Conservation (phyloP, 2,329 filamentous ascomycete species). For the Stagonosporopsis cucurbitacearum region DNA sequence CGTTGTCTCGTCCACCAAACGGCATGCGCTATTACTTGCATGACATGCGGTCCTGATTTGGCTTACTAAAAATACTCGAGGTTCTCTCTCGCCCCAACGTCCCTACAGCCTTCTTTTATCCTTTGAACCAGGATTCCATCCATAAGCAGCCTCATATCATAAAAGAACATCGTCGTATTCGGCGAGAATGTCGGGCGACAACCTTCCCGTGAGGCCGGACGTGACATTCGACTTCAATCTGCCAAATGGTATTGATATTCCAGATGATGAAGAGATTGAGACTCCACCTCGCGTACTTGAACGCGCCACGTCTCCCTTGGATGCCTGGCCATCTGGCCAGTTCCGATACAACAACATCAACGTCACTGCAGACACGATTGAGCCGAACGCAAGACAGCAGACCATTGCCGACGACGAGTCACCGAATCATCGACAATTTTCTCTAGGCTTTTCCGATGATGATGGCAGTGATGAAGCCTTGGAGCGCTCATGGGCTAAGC, state of each 20-base stretch:
- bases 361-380: not conserved
- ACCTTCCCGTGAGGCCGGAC: not conserved
- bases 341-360: too few relatives aligned
- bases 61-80: too few relatives aligned
- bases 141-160: not conserved
- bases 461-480: conserved; percentile 19
- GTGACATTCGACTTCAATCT: conserved; percentile 22
- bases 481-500: conserved; percentile 11
- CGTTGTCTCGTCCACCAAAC: not conserved
- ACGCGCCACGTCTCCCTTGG: too few relatives aligned
- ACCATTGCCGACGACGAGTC: too few relatives aligned
- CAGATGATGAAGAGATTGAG: not conserved
- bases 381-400: too few relatives aligned
- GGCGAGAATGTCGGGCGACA: not conserved
- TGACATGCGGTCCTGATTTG: too few relatives aligned
- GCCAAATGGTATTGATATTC: conserved; percentile 14
- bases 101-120: not conserved
- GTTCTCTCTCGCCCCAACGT: not conserved
- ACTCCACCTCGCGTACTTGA: not conserved
- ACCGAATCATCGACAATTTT: conserved; percentile 7
- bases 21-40: not conserved
- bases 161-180: not conserved
- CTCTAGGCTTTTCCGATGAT: conserved; percentile 24
- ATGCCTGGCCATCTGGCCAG: too few relatives aligned
- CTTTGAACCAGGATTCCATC: not conserved